Base-by-base conservation (phyloP, 129 eudicot genomes). In the Saussurea involucrata region DNA sequence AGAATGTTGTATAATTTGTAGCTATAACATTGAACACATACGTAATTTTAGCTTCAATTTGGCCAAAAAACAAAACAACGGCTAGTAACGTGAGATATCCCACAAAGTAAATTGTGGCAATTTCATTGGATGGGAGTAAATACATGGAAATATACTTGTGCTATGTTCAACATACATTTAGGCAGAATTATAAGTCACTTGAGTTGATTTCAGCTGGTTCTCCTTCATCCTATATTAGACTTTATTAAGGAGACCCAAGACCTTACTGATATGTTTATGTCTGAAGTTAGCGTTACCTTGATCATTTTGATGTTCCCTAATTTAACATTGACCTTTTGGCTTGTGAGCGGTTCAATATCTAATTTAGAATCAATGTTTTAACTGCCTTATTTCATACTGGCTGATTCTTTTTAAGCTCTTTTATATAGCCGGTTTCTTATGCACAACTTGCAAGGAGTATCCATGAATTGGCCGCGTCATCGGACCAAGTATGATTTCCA, bases 391-490 rank as follows among this genome's bases (percentile, higher is more conserved):
- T 76, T 76, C 53, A 44, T 46, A 42, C 68, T 76, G 53, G 66
- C 66, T 76, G 63, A 80, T 67, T 73, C 42, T 27, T 71, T 24
- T 12, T 22, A 46, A 9, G 18, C 33, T 80, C 10, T 18, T 78
- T 34, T 32, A 17, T 82, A 21, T 89, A 95, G 96, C 97, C 98
- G 7, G 98, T 95, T 67, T 95, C 98, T 40, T 95, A 95, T 87
- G 97, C 97, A 66, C 98, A 95, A 87, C 96, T 95, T 86, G 98
- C 98, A 70, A 87, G 98, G 89, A 95, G 97, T 78, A 95, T 95
- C 80, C 97, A 95, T 67, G 98, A 95, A 76, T 78, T 95, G 66
- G 96, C 98, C 5, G 97, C 98, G 69, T 83, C 94, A 33, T 95
- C 97, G 8, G 98, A 95, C 87, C 98, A 91, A 78, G 98, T 95